phyloP scores from a whole-genome alignment of 768 basidiomycete genomes.

The Tylopilus balloui region DNA sequence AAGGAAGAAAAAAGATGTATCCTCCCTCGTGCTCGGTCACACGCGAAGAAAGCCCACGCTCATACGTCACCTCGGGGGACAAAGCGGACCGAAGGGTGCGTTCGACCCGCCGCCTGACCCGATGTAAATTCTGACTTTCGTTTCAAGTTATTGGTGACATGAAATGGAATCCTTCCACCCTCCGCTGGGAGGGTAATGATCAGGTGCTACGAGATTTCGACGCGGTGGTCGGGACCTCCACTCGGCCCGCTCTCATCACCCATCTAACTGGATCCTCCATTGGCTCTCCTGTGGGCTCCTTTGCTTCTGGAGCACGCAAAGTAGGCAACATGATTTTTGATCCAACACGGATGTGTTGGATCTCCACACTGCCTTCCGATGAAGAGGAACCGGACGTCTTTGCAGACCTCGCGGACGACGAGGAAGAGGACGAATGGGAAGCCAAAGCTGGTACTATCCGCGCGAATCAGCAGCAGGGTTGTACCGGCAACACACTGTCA shows the following conservation, averaged over 20 bases:
- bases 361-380: slow-evolving; percentile 78
- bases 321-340: slow-evolving; percentile 99
- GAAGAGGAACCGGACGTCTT: slow-evolving; percentile 97
- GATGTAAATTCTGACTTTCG: slow-evolving; percentile 12
- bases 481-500: slow-evolving; percentile 23
- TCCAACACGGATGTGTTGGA: slow-evolving; percentile 91
- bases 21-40: slow-evolving; percentile 41
- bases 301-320: slow-evolving; percentile 75
- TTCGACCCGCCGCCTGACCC: slow-evolving; percentile 2
- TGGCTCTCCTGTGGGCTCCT: slow-evolving; percentile 71
- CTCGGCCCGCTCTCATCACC: slow-evolving; percentile 92
- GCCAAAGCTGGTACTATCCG: slow-evolving; percentile 78
- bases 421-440: slow-evolving; percentile 70
- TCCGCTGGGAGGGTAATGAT: slow-evolving; percentile 98
- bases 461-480: slow-evolving; percentile 46
- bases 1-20: slow-evolving; percentile 52
- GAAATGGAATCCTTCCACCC: slow-evolving; percentile 90
- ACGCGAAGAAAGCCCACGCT: slow-evolving; percentile 78
- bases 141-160: slow-evolving; percentile 85
- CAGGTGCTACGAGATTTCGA: slow-evolving; percentile 89
- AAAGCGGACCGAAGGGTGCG: slow-evolving; percentile 68
- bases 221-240: slow-evolving; percentile 68
- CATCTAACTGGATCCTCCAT: slow-evolving; percentile 87
- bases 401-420: slow-evolving; percentile 87
- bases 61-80: slow-evolving; percentile 77